phyloP scores from a whole-genome alignment of 2,329 filamentous ascomycete species.

The Exophiala xenobiotica region DNA sequence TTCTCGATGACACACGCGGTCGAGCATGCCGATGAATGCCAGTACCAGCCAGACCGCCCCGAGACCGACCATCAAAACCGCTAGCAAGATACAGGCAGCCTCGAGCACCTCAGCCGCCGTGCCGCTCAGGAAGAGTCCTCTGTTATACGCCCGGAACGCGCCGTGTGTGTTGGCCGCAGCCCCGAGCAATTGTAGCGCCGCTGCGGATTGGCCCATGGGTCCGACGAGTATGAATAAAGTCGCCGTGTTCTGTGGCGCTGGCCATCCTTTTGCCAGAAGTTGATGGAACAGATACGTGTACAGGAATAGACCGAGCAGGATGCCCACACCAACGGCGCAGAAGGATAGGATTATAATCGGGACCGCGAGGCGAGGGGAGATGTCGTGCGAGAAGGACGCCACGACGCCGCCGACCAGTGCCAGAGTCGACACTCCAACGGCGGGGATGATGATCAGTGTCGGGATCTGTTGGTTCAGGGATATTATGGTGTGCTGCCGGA shows the following conservation, averaged over 20 bases:
- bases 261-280: conserved; percentile 26
- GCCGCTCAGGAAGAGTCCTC: conserved; percentile 36
- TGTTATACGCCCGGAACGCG: conserved; percentile 37
- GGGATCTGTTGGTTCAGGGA: conserved; percentile 39
- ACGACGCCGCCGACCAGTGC: conserved; percentile 23
- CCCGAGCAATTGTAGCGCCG: conserved; percentile 41
- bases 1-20: conserved; percentile 14
- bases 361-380: conserved; percentile 36
- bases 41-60: conserved; percentile 46
- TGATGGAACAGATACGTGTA: conserved; percentile 32
- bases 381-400: conserved; percentile 7
- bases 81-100: conserved; percentile 39
- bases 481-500: conserved; percentile 37
- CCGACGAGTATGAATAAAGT: conserved; percentile 43
- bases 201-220: conserved; percentile 37
- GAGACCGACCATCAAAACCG: conserved; percentile 42
- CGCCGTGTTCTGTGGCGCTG: conserved; percentile 30
- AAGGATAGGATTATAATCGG: conserved; percentile 43
- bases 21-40: conserved; percentile 32
- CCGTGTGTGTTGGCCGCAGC: conserved; percentile 34
- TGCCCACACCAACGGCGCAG: conserved; percentile 41
- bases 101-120: conserved; percentile 36
- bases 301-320: conserved; percentile 36
- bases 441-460: conserved; percentile 34
- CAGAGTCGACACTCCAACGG: conserved; percentile 25